Evolutionary conservation across 306 rosid species (phyloP).

Genomic region (Medicago arabica): DNA sequence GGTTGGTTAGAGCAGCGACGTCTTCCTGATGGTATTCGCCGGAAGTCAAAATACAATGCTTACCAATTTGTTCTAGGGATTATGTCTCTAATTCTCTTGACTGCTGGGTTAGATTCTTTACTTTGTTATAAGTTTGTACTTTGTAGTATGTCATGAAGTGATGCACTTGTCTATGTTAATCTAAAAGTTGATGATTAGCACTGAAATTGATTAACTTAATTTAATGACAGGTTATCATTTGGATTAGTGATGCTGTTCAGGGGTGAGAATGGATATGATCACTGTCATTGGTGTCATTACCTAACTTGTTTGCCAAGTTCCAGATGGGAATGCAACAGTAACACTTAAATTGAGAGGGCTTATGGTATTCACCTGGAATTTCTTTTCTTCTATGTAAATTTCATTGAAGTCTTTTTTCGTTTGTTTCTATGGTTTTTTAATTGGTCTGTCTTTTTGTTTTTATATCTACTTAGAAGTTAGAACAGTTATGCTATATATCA

Average conservation of each 20-base stretch:
- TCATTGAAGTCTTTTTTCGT: constrained; percentile 1
- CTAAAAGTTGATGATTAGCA: neutral
- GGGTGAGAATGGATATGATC: constrained; percentile 70
- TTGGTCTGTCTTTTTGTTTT: constrained; percentile 38
- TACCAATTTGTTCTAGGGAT: constrained; percentile 76
- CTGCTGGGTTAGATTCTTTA: constrained; percentile 60
- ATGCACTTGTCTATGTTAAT: neutral
- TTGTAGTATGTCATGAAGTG: neutral
- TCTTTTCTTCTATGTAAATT: constrained; percentile 10
- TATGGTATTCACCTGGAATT: neutral
- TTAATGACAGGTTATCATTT: constrained; percentile 51
- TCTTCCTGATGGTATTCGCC: constrained; percentile 54
- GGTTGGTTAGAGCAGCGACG: constrained; percentile 66
- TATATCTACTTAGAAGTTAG: neutral
- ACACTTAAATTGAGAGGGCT: constrained; percentile 24
- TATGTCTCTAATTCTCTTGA: constrained; percentile 59
- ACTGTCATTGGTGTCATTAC: constrained; percentile 83
- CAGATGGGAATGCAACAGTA: constrained; percentile 63
- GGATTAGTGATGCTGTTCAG: constrained; percentile 71
- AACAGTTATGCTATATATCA: too few species aligned
- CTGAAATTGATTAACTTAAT: neutral
- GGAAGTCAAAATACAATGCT: constrained; percentile 68
- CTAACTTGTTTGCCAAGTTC: constrained; percentile 74
- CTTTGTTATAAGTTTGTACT: neutral
- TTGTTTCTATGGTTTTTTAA: neutral